phyloP scores from a whole-genome alignment of 2,329 filamentous ascomycete genomes.

The Microsporum audouinii region DNA sequence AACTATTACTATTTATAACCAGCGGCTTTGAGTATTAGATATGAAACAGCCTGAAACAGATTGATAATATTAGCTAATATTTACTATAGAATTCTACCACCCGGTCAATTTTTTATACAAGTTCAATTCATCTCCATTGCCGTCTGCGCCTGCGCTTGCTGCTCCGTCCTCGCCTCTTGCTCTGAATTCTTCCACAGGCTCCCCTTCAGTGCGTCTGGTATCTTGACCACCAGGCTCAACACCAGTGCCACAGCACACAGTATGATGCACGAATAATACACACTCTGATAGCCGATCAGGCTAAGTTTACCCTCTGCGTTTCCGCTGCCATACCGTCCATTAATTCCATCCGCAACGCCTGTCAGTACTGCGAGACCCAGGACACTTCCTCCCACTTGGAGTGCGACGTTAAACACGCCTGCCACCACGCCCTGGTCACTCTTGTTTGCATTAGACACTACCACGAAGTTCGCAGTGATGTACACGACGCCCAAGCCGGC shows the following conservation, averaged over 20 bases:
- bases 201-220: neutral
- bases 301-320: neutral
- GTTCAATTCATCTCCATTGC: neutral
- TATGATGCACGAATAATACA: neutral
- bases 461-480: neutral
- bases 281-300: neutral
- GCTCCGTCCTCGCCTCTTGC: neutral
- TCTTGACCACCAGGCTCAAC: neutral
- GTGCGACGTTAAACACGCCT: neutral
- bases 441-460: neutral
- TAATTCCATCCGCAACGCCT: neutral
- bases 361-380: neutral
- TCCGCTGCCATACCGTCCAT: neutral
- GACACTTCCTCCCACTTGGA: neutral
- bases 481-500: neutral
- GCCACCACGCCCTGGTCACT: neutral
- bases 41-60: too few relatives aligned
- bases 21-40: too few relatives aligned
- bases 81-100: neutral
- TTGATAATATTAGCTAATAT: neutral
- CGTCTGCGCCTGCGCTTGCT: neutral
- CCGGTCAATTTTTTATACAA: neutral
- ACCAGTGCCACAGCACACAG: neutral
- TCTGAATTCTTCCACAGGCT: neutral
- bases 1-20: too few relatives aligned